These are phyloP conservation scores for Trichoderma oligosporum DNA, from an alignment of 2,329 filamentous ascomycete genomes.

Conservation along the genomic window DNA sequence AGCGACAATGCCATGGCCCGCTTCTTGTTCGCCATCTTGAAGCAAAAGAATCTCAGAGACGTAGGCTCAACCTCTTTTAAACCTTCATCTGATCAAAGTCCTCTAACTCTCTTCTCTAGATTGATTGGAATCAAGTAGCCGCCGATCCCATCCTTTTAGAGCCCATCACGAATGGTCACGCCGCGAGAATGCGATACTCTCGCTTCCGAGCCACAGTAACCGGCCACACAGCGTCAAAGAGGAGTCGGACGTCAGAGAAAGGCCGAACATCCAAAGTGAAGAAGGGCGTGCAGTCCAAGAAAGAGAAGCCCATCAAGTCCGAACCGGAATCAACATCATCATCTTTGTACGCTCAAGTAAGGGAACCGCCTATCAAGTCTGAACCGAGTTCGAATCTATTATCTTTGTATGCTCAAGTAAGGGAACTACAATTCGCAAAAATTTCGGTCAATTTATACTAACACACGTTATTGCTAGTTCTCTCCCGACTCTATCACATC, in stretches of 20 bases:
- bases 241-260: constrained; percentile 42
- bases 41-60: constrained; percentile 58
- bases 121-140: constrained; percentile 58
- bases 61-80: constrained; percentile 40
- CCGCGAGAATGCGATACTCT: constrained; percentile 58
- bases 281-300: constrained; percentile 33
- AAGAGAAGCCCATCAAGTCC: constrained; percentile 39
- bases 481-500: constrained; percentile 38
- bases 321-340: constrained; percentile 34
- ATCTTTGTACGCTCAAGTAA: constrained; percentile 32
- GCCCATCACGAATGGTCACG: constrained; percentile 57
- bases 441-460: too few relatives aligned
- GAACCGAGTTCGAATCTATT: too few relatives aligned
- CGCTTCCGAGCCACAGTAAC: constrained; percentile 48
- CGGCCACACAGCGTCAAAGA: constrained; percentile 46
- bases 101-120: constrained; percentile 37
- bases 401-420: constrained; percentile 7
- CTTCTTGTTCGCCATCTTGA: constrained; percentile 57
- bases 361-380: constrained; percentile 18
- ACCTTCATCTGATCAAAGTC: neutral
- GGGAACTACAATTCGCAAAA: constrained; percentile 31
- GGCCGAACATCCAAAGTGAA: constrained; percentile 45
- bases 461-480: constrained; percentile 35
- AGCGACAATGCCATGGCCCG: constrained; percentile 55
- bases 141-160: constrained; percentile 50